Conservation (phyloP, 176 grass and related monocot genomes). For the Carex pumila region DNA sequence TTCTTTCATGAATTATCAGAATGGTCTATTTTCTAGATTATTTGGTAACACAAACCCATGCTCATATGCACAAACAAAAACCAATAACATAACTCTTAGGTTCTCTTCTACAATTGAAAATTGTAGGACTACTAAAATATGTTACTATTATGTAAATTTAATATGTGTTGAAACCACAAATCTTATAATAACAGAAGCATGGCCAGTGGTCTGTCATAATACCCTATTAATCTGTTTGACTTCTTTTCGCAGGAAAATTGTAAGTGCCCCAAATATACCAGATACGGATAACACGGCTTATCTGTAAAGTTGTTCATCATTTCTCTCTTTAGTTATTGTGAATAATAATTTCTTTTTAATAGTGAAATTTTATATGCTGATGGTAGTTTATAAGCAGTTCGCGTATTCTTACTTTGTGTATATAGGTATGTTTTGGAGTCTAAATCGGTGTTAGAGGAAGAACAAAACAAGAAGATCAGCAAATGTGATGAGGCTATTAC, state of each 20-base stretch:
- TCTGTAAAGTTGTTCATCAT: neutral
- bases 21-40: neutral
- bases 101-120: neutral
- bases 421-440: no score
- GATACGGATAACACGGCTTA: neutral
- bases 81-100: neutral
- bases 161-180: neutral
- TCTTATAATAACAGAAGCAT: neutral
- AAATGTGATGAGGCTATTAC: no score
- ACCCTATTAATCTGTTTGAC: no score
- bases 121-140: neutral
- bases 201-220: no score
- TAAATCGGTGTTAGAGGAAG: no score
- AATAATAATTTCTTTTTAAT: neutral
- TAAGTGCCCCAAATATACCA: slow-evolving; percentile 43
- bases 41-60: neutral
- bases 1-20: neutral
- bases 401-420: no score
- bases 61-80: no score
- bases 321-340: neutral
- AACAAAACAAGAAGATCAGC: no score
- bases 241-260: no score
- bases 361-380: neutral
- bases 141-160: neutral
- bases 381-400: no score